Conservation (phyloP, 352 stramenopile species). For the Thalassiosira livingstoniorum region DNA sequence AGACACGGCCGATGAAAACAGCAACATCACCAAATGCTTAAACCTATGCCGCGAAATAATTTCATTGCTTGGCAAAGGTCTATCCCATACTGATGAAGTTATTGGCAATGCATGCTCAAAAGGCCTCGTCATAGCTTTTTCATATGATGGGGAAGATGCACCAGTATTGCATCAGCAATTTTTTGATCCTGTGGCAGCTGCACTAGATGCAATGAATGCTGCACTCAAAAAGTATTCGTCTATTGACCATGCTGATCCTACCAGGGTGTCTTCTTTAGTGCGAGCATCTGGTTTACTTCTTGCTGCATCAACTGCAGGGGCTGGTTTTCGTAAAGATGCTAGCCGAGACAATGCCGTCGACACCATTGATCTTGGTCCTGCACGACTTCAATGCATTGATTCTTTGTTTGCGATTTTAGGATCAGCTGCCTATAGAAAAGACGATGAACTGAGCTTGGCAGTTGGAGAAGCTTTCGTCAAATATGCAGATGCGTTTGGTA, state of each 20-base stretch:
- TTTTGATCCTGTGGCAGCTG: conserved; percentile 47
- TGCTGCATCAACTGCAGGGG: conserved; percentile 55
- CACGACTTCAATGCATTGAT: conserved; percentile 67
- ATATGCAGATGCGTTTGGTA: conserved; percentile 70
- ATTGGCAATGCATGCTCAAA: conserved; percentile 75
- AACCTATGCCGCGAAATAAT: conserved; percentile 50
- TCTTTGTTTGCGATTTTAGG: conserved; percentile 72
- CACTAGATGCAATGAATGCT: conserved; percentile 51
- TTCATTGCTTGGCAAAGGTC: conserved; percentile 62
- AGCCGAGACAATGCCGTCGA: conserved; percentile 12
- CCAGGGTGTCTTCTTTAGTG: conserved; percentile 55
- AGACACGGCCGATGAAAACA: background rate
- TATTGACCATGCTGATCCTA: conserved; percentile 69
- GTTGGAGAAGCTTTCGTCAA: conserved; percentile 76
- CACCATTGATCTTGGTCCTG: conserved; percentile 46
- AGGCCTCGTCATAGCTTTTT: conserved; percentile 70
- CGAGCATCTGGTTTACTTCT: conserved; percentile 65
- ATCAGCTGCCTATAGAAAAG: conserved; percentile 71
- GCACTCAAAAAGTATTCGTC: conserved; percentile 69
- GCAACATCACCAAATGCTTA: conserved; percentile 45
- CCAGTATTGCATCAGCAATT: conserved; percentile 62
- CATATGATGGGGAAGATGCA: conserved; percentile 65
- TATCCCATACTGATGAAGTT: conserved; percentile 64
- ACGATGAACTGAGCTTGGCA: conserved; percentile 74
- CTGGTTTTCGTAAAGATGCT: conserved; percentile 28